Evolutionary conservation across 352 stramenopile genomes (phyloP).

Genomic region (Achlya hypogyna): DNA sequence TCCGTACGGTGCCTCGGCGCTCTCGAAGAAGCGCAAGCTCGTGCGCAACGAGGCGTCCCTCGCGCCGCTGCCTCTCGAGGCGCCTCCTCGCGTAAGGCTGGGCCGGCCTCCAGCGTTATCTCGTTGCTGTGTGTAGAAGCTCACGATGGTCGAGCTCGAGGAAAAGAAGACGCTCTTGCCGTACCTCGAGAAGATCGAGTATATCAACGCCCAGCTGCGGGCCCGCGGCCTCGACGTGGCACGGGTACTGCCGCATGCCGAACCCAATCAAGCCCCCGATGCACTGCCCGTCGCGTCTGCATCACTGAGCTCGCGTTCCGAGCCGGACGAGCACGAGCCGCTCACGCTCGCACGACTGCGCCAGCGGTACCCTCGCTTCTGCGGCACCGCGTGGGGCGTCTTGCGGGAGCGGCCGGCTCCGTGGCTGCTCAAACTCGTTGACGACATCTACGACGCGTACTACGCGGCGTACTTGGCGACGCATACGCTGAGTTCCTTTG

Average conservation of each 20-base stretch:
- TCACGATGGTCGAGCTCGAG: conserved; percentile 14
- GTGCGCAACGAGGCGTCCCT: conserved; percentile 11
- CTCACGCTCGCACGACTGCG: conserved; percentile 31
- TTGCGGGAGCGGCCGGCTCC: conserved; percentile 37
- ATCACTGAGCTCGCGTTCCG: conserved; percentile 14
- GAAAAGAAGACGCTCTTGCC: conserved; percentile 71
- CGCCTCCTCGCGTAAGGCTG: too few species aligned
- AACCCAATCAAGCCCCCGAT: background rate
- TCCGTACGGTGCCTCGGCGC: conserved; percentile 18
- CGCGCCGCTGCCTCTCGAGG: background rate
- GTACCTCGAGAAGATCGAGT: conserved; percentile 82
- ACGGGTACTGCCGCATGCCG: background rate
- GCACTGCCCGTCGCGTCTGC: too few species aligned
- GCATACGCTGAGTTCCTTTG: conserved; percentile 27
- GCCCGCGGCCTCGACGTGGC: conserved; percentile 3
- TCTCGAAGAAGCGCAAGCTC: conserved; percentile 20
- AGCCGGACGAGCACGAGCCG: background rate
- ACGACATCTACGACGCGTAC: conserved; percentile 51
- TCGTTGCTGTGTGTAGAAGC: background rate
- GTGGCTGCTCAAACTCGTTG: conserved; percentile 55
- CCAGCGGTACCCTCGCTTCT: conserved; percentile 44
- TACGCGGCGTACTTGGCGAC: background rate
- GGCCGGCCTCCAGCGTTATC: too few species aligned
- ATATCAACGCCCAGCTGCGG: conserved; percentile 73
- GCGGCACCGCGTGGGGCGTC: conserved; percentile 17